These are phyloP conservation scores for Leptomonas seymouri DNA, from an alignment of 208 protist species.

Conservation along the genomic window DNA sequence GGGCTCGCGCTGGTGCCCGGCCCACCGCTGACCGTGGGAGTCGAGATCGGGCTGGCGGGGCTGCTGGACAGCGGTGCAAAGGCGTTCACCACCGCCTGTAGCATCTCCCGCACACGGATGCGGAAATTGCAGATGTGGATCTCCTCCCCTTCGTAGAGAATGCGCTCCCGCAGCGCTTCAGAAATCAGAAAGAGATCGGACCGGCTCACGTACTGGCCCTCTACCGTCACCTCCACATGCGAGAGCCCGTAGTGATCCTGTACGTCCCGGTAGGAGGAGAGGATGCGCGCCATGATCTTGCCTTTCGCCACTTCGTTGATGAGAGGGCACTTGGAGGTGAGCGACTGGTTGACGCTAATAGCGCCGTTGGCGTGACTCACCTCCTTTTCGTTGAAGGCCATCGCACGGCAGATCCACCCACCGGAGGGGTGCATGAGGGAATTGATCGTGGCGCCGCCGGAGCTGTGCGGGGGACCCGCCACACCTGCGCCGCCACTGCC, in stretches of 20 bases:
- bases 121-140: constrained; percentile 64
- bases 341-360: constrained; percentile 78
- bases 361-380: constrained; percentile 66
- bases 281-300: constrained; percentile 55
- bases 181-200: constrained; percentile 83
- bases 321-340: constrained; percentile 61
- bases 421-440: constrained; percentile 49
- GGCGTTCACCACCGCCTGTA: constrained; percentile 25
- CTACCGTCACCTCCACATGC: constrained; percentile 81
- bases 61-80: constrained; percentile 7
- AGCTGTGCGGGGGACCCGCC: neutral
- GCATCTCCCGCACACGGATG: constrained; percentile 74
- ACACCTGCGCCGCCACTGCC: too few species aligned
- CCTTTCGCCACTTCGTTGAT: constrained; percentile 84
- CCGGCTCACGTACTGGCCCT: constrained; percentile 73
- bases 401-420: constrained; percentile 83
- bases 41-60: constrained; percentile 22
- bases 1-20: neutral
- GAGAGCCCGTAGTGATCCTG: constrained; percentile 74
- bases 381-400: constrained; percentile 74
- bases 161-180: constrained; percentile 65
- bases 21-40: neutral
- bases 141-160: constrained; percentile 84
- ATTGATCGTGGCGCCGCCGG: neutral
- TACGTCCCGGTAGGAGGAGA: constrained; percentile 63